Base-by-base conservation (phyloP, 495 filamentous ascomycete genomes). In the Friedmanniomyces simplex region DNA sequence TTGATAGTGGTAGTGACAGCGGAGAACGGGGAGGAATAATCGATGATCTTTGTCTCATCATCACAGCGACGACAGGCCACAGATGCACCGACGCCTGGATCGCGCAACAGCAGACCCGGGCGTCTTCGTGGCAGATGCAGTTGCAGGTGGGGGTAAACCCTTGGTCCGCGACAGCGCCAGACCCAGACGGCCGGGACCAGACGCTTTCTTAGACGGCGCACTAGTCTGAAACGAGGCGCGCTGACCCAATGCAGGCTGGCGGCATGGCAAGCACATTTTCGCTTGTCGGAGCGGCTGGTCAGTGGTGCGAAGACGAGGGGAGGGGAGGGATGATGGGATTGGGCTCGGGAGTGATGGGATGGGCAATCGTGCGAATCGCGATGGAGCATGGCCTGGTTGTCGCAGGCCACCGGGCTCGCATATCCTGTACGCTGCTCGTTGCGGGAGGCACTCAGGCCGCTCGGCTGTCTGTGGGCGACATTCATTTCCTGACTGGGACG, bases 91-190 rank as follows among this genome's bases (percentile, higher is more conserved):
- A 14, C 3, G 24, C 25, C 21, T 28, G 25, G 13, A 28, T 49
- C 2, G 46, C 46, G 20, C 46, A 28, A 3, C 21, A 49, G 46
- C 13, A 4, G 16, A 22, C 14, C 3, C 5, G 25, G 46, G 46
- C 25, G 46, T 28, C 25, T 24, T 49, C 20, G 46, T 49, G 46
- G 46, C 39, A 43, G 39, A 43, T 43, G 39, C 39, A 43, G 39
- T 49, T n/a, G n/a, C n/a, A n/a, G n/a, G n/a, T n/a, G n/a, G n/a
- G 28, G 18, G 46, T 24, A 18, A 49, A 49, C 20, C 46, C 46
- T 49, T 49, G 46, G 46, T 49, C 46, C 46, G 46, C 46, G 21
- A 22, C 46, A 16, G 25, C 46, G 46, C 46, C 46, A 49, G 20
- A 10, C 12, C 46, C 46, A 28, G 20, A 8, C 13, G 24, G 20